Evolutionary conservation across 2,329 filamentous ascomycete species (phyloP), one percentile per base, ranked within the genome.

Genomic region (Lecanoromycetidae sp.): DNA sequence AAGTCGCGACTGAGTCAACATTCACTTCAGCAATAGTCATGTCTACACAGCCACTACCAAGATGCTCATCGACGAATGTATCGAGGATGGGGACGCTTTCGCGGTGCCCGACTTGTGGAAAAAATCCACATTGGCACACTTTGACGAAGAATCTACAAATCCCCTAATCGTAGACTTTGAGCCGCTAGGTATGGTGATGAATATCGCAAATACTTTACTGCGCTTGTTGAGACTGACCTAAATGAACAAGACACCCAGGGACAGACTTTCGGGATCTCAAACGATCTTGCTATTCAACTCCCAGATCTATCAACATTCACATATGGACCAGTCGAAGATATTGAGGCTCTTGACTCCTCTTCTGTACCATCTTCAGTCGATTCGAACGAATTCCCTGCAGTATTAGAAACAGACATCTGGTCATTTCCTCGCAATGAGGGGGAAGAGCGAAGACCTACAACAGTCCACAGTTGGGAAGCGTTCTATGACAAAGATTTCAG

Each of bases 81-180:
- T 39, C n/a, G 30, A 35, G 5, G 33, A 48, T 44, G 47, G 50
- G 19, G 32, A 48, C n/a, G 39, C 48, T 5, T 54, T 54, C 27
- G 51, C 52, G n/a, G 46, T 51, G 12, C 51, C 51, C 8, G 48
- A 50, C 26, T 32, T 53, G 5, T 51, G 48, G 48, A 39, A 39
- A 26, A 42, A 25, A 22, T 52, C 47, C 12, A 23, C 39, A 8
- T 15, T 54, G n/a, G 20, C 44, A 8, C 22, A 52, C 15, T 35
- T 29, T n/a, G 37, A 38, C 8, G 20, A 41, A 6, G 22, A 32
- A 19, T n/a, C 37, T 22, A 29, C 22, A 17, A 25, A 30, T 19
- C 17, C 36, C 13, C 32, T 36, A 33, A 17, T 25, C 17, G 25
- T 47, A 10, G 32, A 3, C 27, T 34, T 43, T 12, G 26, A 44